Conservation (phyloP, 345 rosid genomes). For the Eucalyptus tenuipes region DNA sequence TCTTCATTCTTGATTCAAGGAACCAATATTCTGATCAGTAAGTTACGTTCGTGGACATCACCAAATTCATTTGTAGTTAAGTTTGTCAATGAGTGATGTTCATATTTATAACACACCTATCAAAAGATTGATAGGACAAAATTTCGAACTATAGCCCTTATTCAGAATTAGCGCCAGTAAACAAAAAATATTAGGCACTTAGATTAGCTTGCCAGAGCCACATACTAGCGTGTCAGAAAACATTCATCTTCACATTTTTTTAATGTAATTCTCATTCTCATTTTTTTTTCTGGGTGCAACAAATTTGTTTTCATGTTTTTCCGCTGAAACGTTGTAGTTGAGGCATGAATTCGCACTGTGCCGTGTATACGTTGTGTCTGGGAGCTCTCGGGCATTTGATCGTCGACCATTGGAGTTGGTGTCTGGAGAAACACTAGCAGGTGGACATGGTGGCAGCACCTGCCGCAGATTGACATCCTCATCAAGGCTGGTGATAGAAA, state of each 20-base stretch:
- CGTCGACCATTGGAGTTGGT: constrained; percentile 56
- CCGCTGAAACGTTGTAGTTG: not conserved
- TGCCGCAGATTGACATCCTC: not conserved
- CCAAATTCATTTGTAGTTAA: not conserved
- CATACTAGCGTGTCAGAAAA: not conserved
- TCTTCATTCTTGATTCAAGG: not conserved
- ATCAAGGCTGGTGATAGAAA: not conserved
- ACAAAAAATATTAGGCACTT: not conserved
- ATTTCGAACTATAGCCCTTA: not conserved
- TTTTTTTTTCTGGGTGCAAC: constrained; percentile 1
- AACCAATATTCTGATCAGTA: not conserved
- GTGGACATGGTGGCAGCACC: not conserved
- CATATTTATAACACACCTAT: not conserved
- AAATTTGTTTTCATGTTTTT: not conserved
- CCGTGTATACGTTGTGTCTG: constrained; percentile 59
- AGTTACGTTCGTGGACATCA: not conserved
- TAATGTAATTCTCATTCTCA: constrained; percentile 3
- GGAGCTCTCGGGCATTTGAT: constrained; percentile 64
- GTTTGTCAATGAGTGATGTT: not conserved
- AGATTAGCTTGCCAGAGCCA: not conserved
- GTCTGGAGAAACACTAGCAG: not conserved
- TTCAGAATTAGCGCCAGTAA: not conserved
- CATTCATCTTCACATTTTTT: not conserved
- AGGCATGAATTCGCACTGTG: constrained; percentile 75
- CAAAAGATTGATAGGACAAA: not conserved